Conservation (phyloP, 495 filamentous ascomycete species). For the Penicillium cinerascens region DNA sequence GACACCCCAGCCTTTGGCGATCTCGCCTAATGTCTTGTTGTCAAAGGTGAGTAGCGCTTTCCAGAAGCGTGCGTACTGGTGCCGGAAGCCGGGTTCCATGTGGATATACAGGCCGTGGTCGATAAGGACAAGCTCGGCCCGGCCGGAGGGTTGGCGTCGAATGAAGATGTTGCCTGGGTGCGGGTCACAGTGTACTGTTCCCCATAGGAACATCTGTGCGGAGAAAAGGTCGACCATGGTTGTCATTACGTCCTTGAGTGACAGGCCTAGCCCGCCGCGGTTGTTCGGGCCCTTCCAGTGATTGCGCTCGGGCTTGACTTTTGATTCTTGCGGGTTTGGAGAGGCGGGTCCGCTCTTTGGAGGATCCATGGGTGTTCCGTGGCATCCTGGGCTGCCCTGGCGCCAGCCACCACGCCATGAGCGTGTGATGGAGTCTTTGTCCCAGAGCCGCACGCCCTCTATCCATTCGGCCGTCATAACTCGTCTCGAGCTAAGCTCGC, state of each 20-base stretch:
- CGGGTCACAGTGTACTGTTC: constrained; percentile 89
- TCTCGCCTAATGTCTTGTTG: constrained; percentile 68
- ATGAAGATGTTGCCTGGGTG: constrained; percentile 98
- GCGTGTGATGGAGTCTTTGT: constrained; percentile 70
- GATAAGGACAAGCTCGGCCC: constrained; percentile 87
- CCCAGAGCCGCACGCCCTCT: constrained; percentile 87
- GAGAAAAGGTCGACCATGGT: constrained; percentile 94
- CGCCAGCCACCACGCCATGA: constrained; percentile 75
- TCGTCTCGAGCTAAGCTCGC: constrained; percentile 74
- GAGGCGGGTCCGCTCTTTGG: constrained; percentile 22
- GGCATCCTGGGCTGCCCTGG: constrained; percentile 71
- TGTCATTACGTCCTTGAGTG: constrained; percentile 82
- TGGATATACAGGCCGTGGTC: constrained; percentile 95
- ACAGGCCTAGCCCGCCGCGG: constrained; percentile 77
- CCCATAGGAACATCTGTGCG: constrained; percentile 96
- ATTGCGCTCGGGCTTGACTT: constrained; percentile 74
- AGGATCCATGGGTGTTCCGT: constrained; percentile 60
- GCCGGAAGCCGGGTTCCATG: constrained; percentile 78
- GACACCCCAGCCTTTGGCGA: constrained; percentile 79
- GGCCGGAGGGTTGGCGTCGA: constrained; percentile 73
- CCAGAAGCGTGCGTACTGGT: constrained; percentile 91
- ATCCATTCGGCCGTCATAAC: constrained; percentile 98
- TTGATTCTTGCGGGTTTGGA: constrained; percentile 40
- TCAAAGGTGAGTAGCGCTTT: constrained; percentile 90
- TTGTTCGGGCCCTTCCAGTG: constrained; percentile 69